A percentile compares a stretch with the other conserved stretches of the same genome.
These are phyloP conservation scores for Urtica urens DNA, from an alignment of 306 rosid species.

Conservation along the genomic window DNA sequence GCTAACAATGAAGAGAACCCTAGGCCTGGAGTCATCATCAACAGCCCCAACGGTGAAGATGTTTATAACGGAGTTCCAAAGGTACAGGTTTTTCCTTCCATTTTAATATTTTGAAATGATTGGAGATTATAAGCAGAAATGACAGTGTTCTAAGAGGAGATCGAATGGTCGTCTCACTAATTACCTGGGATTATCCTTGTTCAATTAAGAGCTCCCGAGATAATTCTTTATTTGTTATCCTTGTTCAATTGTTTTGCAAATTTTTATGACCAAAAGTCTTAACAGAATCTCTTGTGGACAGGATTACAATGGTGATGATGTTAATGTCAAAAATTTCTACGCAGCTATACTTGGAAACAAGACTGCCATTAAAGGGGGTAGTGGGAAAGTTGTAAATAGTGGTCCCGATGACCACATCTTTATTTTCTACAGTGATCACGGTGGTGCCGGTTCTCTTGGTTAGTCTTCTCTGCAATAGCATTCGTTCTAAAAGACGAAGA, in stretches of 20 bases:
- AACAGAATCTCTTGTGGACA: conserved; percentile 23
- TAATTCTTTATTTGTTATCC: too few species aligned
- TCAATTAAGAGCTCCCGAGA: too few species aligned
- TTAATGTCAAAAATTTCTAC: conserved; percentile 52
- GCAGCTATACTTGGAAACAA: conserved; percentile 82
- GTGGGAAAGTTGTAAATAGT: conserved; percentile 88
- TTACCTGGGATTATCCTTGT: too few species aligned
- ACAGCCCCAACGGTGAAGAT: conserved; percentile 74
- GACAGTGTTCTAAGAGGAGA: too few species aligned
- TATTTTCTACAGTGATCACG: conserved; percentile 74
- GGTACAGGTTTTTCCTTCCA: conserved; percentile 25
- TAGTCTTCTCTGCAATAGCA: conserved; percentile 21
- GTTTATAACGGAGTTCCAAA: conserved; percentile 93
- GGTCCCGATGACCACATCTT: conserved; percentile 94
- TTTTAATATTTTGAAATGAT: too few species aligned
- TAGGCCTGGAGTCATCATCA: conserved; percentile 78
- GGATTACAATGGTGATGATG: conserved; percentile 84
- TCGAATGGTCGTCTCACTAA: too few species aligned
- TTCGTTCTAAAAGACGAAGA: too few species aligned
- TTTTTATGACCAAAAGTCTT: conserved; percentile 6
- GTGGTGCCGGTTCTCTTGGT: conserved; percentile 98
- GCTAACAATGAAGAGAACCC: conserved; percentile 74
- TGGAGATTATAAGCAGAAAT: too few species aligned
- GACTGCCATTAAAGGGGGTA: conserved; percentile 72
- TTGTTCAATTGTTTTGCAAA: conserved; percentile 1